These are phyloP conservation scores for Cystofilobasidium capitatum DNA, from an alignment of 768 basidiomycete species.

Conservation along the genomic window DNA sequence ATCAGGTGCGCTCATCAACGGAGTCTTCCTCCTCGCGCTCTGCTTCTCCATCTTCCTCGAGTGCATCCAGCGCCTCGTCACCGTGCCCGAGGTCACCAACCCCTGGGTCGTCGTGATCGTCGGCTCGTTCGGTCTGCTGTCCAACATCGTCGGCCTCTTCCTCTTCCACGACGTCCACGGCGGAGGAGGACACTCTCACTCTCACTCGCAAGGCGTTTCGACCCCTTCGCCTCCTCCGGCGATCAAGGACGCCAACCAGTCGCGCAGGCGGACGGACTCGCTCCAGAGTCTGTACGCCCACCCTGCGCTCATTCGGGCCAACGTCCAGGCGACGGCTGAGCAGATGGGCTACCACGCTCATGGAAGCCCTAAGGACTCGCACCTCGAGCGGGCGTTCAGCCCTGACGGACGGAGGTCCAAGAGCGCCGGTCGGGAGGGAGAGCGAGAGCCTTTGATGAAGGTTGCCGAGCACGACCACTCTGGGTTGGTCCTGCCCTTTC, in stretches of 20 bases:
- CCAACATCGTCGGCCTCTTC: constrained; percentile 86
- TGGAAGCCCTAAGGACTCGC: constrained; percentile 17
- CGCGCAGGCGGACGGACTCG: constrained; percentile 35
- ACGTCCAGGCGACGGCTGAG: constrained; percentile 62
- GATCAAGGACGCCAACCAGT: not conserved
- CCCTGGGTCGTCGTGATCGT: constrained; percentile 82
- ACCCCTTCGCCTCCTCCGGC: constrained; percentile 17
- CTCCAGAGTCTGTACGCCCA: constrained; percentile 56
- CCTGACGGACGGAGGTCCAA: constrained; percentile 14
- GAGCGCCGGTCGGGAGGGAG: constrained; percentile 4
- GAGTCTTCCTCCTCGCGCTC: constrained; percentile 89
- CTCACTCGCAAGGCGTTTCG: constrained; percentile 16
- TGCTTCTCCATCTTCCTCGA: constrained; percentile 94
- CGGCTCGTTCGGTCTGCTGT: constrained; percentile 75
- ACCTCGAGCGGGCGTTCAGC: constrained; percentile 22
- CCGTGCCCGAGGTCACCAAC: constrained; percentile 75
- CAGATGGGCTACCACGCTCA: constrained; percentile 48
- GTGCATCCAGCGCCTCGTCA: constrained; percentile 82
- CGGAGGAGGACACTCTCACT: constrained; percentile 47
- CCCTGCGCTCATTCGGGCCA: constrained; percentile 45
- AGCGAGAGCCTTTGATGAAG: constrained; percentile 21
- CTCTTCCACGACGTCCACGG: constrained; percentile 79
- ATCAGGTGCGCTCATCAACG: constrained; percentile 73
- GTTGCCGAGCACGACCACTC: constrained; percentile 27
- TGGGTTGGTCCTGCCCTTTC: not conserved